Conservation (phyloP, 2,329 filamentous ascomycete species). For the Neofusicoccum ribis region DNA sequence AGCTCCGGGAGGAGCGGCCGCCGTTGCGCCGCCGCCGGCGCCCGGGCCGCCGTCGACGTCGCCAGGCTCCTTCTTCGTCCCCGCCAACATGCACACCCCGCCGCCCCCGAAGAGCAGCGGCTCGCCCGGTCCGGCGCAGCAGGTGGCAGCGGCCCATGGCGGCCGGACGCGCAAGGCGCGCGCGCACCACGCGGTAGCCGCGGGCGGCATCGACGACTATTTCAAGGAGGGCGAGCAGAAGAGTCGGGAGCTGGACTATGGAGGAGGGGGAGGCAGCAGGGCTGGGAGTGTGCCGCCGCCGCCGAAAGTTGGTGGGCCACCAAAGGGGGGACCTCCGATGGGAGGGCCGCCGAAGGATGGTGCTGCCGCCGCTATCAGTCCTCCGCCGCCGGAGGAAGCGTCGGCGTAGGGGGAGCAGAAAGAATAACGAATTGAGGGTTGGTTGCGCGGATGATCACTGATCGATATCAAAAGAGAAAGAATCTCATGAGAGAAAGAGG, state of each 20-base stretch:
- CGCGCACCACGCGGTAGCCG: conserved; percentile 31
- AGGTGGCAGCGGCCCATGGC: not conserved
- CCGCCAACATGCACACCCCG: conserved; percentile 38
- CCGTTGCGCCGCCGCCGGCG: not conserved
- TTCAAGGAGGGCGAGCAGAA: conserved; percentile 49
- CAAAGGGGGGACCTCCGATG: conserved; percentile 35
- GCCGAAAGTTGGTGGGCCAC: conserved; percentile 38
- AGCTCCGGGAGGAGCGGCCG: not conserved
- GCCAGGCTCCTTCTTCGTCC: conserved; percentile 43
- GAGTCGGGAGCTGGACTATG: conserved; percentile 43
- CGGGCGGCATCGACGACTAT: conserved; percentile 44
- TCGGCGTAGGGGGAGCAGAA: not conserved
- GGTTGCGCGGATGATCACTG: too few relatives aligned
- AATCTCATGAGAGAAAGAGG: not conserved
- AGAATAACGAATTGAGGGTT: not conserved
- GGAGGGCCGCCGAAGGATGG: conserved; percentile 25
- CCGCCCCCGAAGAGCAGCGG: not conserved
- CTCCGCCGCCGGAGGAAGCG: not conserved
- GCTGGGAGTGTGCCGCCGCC: conserved; percentile 36
- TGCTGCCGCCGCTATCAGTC: conserved; percentile 20
- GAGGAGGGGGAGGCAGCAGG: conserved; percentile 26
- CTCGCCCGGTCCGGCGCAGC: conserved; percentile 35
- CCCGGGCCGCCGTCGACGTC: conserved; percentile 21
- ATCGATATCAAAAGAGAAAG: not conserved
- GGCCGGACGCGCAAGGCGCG: conserved; percentile 18